A percentile compares a stretch with the other conserved stretches of the same genome.
These are phyloP conservation scores for Crithidia sp. DNA, from an alignment of 208 protist species.

Conservation along the genomic window DNA sequence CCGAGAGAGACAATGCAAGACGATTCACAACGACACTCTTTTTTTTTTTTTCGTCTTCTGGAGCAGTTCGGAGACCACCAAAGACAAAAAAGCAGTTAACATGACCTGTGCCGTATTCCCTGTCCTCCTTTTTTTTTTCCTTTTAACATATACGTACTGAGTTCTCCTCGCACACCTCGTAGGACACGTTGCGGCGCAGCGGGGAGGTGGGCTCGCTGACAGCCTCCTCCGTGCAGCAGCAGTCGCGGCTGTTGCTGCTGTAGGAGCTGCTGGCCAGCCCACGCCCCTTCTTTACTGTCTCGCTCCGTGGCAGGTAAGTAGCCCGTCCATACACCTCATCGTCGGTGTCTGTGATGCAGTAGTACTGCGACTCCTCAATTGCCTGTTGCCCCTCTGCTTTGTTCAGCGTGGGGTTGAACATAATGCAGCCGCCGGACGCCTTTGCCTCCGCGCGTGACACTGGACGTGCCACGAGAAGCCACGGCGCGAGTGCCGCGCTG, in stretches of 20 bases:
- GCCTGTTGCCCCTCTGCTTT: background rate
- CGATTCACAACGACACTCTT: no score
- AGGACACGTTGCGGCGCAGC: no score
- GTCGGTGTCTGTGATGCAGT: conserved; percentile 6
- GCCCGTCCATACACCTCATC: conserved; percentile 12
- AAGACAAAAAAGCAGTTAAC: no score
- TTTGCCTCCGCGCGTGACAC: background rate
- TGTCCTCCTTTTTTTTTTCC: no score
- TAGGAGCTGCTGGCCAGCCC: background rate
- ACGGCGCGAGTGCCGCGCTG: background rate
- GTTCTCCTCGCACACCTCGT: no score
- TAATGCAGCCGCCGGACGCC: background rate
- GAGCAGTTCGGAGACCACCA: no score
- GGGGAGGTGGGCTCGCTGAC: no score
- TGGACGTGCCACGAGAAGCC: background rate
- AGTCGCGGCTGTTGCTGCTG: background rate
- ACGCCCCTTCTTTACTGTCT: background rate
- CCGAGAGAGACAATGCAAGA: no score
- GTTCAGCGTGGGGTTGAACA: background rate
- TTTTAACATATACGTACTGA: no score
- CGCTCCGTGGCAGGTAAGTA: conserved; percentile 1
- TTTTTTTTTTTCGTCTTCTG: no score
- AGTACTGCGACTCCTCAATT: background rate
- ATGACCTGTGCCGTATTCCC: no score
- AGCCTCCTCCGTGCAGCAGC: background rate